Evolutionary conservation across 163 green algal species (phyloP).

Genomic region (Scenedesmus sp.): DNA sequence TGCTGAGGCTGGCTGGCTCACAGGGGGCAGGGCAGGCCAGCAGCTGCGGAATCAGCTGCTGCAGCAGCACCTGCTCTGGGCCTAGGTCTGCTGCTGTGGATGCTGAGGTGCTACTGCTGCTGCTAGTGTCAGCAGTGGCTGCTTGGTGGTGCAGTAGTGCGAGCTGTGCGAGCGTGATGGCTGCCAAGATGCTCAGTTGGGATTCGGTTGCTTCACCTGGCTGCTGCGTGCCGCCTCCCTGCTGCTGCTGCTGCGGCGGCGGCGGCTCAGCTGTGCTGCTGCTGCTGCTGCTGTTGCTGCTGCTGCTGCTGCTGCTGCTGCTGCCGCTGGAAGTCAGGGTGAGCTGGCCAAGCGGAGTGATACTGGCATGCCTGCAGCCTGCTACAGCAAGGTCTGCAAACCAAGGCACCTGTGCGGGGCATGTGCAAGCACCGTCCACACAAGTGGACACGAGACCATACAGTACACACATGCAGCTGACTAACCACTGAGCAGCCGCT

Average conservation of each 20-base stretch:
- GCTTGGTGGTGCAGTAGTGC: neutral
- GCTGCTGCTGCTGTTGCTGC: neutral
- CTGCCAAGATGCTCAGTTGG: neutral
- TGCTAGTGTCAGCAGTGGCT: neutral
- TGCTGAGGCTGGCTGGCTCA: neutral
- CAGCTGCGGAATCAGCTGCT: constrained; percentile 19
- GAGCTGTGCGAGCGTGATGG: neutral
- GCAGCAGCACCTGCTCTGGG: constrained; percentile 5
- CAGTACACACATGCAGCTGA: neutral
- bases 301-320: constrained; percentile 25
- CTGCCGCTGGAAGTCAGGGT: neutral
- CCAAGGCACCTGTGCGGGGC: constrained; percentile 7
- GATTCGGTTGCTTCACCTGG: neutral
- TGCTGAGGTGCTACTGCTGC: neutral
- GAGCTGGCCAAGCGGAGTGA: neutral
- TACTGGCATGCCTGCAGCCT: neutral
- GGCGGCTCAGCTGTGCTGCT: neutral
- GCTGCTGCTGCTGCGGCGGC: neutral
- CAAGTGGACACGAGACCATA: neutral
- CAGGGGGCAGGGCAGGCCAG: constrained; percentile 11
- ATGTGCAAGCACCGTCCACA: neutral
- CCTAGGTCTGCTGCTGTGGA: constrained; percentile 17
- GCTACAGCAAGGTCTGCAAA: neutral
- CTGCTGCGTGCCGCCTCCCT: neutral
- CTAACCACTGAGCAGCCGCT: no score